These are phyloP conservation scores for Dactylorhiza incarnata DNA, from an alignment of 106 monocot species.

Conservation along the genomic window DNA sequence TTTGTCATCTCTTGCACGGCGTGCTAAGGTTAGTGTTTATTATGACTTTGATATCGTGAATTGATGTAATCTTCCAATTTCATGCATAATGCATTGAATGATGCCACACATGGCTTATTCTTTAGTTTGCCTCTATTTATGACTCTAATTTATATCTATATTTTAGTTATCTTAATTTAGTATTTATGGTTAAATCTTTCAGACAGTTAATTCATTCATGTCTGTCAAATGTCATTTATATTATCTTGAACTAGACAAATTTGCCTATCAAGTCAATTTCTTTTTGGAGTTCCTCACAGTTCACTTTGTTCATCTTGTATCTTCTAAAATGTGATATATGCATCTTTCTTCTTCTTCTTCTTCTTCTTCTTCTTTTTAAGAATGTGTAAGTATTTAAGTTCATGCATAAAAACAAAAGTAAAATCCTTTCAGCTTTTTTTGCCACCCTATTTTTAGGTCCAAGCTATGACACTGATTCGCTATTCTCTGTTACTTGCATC, in stretches of 20 bases:
- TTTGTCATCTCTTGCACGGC: conserved; percentile 69
- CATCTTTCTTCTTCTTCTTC: neutral
- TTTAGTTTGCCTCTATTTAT: neutral
- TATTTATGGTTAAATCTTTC: neutral
- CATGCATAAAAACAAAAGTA: neutral
- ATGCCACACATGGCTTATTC: neutral
- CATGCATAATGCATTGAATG: too few relatives aligned
- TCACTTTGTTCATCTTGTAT: neutral
- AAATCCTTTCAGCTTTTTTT: neutral
- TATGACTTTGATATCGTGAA: neutral
- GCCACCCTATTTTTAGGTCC: neutral
- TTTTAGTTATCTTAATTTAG: neutral
- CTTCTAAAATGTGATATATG: too few relatives aligned
- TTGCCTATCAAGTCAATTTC: neutral
- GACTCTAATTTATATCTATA: neutral
- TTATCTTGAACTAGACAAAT: neutral
- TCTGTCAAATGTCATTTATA: neutral
- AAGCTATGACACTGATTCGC: too few relatives aligned
- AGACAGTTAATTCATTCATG: neutral
- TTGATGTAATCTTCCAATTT: neutral
- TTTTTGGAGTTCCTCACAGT: neutral
- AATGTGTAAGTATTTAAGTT: neutral
- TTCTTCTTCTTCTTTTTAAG: neutral
- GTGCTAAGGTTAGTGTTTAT: conserved; percentile 64
- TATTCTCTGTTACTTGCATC: too few relatives aligned